Evolutionary conservation across 1,284 basidiomycete genomes (phyloP).

Genomic region (Takashimella koratensis): DNA sequence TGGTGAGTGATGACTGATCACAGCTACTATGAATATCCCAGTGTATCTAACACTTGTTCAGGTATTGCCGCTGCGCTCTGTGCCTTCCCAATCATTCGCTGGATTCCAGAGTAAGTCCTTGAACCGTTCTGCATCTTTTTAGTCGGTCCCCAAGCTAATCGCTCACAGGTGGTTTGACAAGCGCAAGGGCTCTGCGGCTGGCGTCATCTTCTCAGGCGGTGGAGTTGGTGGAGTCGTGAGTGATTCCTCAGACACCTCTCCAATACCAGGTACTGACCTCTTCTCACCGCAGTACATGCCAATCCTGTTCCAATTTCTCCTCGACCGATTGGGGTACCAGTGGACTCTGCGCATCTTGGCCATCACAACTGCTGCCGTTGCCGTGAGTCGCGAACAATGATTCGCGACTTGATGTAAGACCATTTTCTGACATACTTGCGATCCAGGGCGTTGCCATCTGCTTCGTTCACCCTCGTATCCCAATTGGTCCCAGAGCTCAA

Average conservation of each 20-base stretch:
- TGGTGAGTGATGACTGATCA: slow-evolving; percentile 12
- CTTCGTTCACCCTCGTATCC: slow-evolving; percentile 22
- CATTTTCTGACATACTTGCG: neutral
- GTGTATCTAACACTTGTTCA: too few species aligned
- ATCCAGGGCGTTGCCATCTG: slow-evolving; percentile 16
- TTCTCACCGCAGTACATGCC: slow-evolving; percentile 20
- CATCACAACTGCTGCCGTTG: slow-evolving; percentile 10
- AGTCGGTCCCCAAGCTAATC: neutral
- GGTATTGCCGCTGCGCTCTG: slow-evolving; percentile 18
- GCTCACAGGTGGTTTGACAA: slow-evolving; percentile 22
- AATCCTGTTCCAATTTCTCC: slow-evolving; percentile 12
- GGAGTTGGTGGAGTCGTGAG: slow-evolving; percentile 24
- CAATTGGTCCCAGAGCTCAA: slow-evolving; percentile 11
- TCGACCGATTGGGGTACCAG: slow-evolving; percentile 14
- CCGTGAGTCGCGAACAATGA: too few species aligned
- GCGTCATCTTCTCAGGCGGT: slow-evolving; percentile 23
- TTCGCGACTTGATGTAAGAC: too few species aligned
- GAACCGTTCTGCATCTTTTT: neutral
- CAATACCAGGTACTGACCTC: neutral
- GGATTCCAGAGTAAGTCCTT: slow-evolving; percentile 25
- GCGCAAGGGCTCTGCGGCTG: slow-evolving; percentile 18
- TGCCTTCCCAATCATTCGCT: slow-evolving; percentile 23
- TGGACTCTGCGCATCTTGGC: slow-evolving; percentile 22
- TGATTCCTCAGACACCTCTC: neutral
- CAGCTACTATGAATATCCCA: too few species aligned